phyloP scores from a whole-genome alignment of 2,329 filamentous ascomycete species.

The Fusarium brevicatenulatum region DNA sequence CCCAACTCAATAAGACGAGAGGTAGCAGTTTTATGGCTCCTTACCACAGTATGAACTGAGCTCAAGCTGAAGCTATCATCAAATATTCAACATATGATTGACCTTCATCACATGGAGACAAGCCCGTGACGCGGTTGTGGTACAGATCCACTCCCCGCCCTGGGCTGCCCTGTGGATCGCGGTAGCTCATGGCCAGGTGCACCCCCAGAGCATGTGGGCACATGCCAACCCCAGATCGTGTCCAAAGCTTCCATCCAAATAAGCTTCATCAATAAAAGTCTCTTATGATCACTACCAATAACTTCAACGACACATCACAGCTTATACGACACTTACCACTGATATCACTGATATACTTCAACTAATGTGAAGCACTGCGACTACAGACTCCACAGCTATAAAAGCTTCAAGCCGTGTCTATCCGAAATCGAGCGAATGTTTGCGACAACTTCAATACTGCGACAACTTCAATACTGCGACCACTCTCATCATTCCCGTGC shows the following conservation, averaged over 20 bases:
- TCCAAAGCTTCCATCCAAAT: constrained; percentile 17
- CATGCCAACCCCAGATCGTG: constrained; percentile 36
- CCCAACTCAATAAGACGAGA: accelerated
- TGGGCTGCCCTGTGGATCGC: constrained; percentile 22
- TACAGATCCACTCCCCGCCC: constrained; percentile 32
- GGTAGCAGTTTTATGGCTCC: not conserved
- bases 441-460: constrained; percentile 16
- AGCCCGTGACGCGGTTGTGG: constrained; percentile 23
- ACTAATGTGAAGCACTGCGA: not conserved
- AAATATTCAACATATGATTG: not conserved
- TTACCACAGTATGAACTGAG: too few relatives aligned
- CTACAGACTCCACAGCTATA: not conserved
- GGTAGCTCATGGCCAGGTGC: constrained; percentile 36
- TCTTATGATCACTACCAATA: not conserved
- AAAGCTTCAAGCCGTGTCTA: constrained; percentile 4
- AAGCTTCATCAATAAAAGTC: constrained; percentile 14
- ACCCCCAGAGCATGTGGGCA: constrained; percentile 30
- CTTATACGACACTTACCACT: not conserved
- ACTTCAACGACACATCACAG: not conserved
- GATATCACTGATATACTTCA: not conserved
- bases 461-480: constrained; percentile 1
- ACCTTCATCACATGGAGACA: constrained; percentile 29
- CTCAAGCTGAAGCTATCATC: not conserved
- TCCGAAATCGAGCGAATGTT: constrained; percentile 16
- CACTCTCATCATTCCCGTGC: not conserved